phyloP scores from a whole-genome alignment of 805 yeast genomes.

The Candida fluviatilis region DNA sequence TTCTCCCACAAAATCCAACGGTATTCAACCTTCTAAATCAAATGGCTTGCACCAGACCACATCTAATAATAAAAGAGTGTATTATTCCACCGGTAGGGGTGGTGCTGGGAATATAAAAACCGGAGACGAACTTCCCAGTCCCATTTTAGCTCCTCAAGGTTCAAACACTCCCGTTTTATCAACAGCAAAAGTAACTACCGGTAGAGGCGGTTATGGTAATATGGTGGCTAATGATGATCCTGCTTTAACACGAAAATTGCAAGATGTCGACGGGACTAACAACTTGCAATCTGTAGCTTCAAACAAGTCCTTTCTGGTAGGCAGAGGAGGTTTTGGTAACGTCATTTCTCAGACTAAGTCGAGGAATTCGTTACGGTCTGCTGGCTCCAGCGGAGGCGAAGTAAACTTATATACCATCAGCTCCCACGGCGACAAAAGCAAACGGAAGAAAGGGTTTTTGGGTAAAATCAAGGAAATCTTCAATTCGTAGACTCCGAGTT shows the following conservation, averaged over 20 bases:
- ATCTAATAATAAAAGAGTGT: slow-evolving; percentile 24
- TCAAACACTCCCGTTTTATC: slow-evolving; percentile 57
- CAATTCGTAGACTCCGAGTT: slow-evolving; percentile 7
- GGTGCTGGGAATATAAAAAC: slow-evolving; percentile 68
- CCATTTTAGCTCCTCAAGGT: slow-evolving; percentile 55
- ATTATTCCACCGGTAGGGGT: slow-evolving; percentile 72
- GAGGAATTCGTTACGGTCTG: slow-evolving; percentile 12
- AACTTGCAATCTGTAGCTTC: slow-evolving; percentile 43
- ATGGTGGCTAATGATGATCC: slow-evolving; percentile 63
- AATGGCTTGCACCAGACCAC: slow-evolving; percentile 7
- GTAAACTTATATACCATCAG: slow-evolving; percentile 31
- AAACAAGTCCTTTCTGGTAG: slow-evolving; percentile 46
- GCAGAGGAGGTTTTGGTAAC: slow-evolving; percentile 67
- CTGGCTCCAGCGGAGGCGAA: slow-evolving; percentile 9
- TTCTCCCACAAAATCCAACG: slow-evolving; percentile 7
- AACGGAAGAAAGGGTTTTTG: slow-evolving; percentile 35
- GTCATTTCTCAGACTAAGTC: slow-evolving; percentile 37
- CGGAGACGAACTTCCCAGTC: slow-evolving; percentile 43
- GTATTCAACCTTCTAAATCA: slow-evolving; percentile 4
- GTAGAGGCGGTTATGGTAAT: slow-evolving; percentile 78
- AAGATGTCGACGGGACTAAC: slow-evolving; percentile 52
- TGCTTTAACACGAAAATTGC: slow-evolving; percentile 54
- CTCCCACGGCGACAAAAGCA: slow-evolving; percentile 28
- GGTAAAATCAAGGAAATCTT: slow-evolving; percentile 45
- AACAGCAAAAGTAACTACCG: slow-evolving; percentile 59